Evolutionary conservation across 2,329 filamentous ascomycete genomes (phyloP).

Genomic region (Phialocephala sp.): DNA sequence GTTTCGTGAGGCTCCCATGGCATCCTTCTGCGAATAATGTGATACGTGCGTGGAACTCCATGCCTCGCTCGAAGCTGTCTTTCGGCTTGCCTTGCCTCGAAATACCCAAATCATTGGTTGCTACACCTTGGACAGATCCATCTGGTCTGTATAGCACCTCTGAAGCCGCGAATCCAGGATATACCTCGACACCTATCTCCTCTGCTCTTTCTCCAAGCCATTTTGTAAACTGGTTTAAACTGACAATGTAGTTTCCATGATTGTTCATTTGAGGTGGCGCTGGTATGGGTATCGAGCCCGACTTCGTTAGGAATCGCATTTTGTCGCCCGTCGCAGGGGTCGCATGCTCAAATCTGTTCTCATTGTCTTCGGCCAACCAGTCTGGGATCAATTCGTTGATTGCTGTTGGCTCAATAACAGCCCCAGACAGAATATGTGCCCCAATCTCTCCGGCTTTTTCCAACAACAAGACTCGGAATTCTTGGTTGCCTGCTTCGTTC

Average conservation of each 20-base stretch:
- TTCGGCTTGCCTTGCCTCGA: constrained; percentile 82
- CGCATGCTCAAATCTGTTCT: constrained; percentile 82
- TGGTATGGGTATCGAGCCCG: constrained; percentile 77
- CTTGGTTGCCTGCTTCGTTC: constrained; percentile 92
- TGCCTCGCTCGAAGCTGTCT: constrained; percentile 90
- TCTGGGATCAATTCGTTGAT: constrained; percentile 91
- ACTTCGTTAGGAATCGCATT: constrained; percentile 94
- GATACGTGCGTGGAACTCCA: constrained; percentile 95
- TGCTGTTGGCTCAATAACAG: constrained; percentile 88
- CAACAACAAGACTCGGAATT: constrained; percentile 89
- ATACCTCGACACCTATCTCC: constrained; percentile 93
- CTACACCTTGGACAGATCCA: constrained; percentile 90
- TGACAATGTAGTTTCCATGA: constrained; percentile 96
- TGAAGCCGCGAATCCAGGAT: constrained; percentile 92
- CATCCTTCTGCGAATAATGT: constrained; percentile 95
- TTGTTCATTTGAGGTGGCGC: constrained; percentile 98
- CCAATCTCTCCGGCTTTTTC: constrained; percentile 97
- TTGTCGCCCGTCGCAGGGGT: constrained; percentile 84
- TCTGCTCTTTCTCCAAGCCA: constrained; percentile 98
- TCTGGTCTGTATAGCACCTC: constrained; percentile 88
- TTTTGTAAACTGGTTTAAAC: constrained; percentile 90
- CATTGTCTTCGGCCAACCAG: constrained; percentile 90
- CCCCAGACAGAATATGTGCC: constrained; percentile 93
- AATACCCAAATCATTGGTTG: constrained; percentile 93
- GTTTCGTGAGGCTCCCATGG: constrained; percentile 93